Percentiles rank a stretch among this genome's conserved stretches.
Evolutionary conservation across 768 basidiomycete species (phyloP).

Genomic region (Dioszegia aurantiaca): DNA sequence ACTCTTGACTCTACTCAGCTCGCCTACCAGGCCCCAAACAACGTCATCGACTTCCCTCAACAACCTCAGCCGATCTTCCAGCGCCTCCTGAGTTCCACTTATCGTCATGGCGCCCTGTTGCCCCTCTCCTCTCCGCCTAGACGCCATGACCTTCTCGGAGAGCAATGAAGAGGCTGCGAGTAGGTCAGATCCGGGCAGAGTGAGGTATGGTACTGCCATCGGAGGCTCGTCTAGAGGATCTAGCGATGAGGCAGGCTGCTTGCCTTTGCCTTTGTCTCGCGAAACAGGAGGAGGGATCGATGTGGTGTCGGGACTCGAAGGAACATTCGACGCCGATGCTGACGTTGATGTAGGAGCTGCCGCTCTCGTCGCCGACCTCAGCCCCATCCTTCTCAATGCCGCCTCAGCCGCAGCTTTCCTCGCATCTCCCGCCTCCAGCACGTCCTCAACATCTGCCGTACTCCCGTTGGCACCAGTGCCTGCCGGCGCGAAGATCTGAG

Average conservation of each 20-base stretch:
- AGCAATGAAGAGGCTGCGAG: not conserved
- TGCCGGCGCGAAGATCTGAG: slow-evolving; percentile 30
- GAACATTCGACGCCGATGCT: too few relatives aligned
- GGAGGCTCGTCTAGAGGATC: slow-evolving; percentile 16
- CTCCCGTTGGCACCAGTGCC: too few relatives aligned
- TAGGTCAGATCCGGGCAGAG: slow-evolving; percentile 10
- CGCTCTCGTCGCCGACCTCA: not conserved
- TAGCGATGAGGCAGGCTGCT: slow-evolving; percentile 3
- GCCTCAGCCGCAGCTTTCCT: slow-evolving; percentile 66
- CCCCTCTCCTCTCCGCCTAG: not conserved
- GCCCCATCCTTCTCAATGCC: slow-evolving; percentile 60
- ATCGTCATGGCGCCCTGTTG: not conserved
- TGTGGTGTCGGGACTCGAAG: too few relatives aligned
- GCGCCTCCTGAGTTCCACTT: slow-evolving; percentile 66
- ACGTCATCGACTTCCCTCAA: slow-evolving; percentile 73
- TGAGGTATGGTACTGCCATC: slow-evolving; percentile 17
- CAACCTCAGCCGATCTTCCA: slow-evolving; percentile 76
- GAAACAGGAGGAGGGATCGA: too few relatives aligned
- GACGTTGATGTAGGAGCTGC: too few relatives aligned
- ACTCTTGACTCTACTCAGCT: slow-evolving; percentile 72
- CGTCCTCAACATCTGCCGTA: too few relatives aligned
- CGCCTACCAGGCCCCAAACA: slow-evolving; percentile 72
- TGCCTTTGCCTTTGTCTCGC: slow-evolving; percentile 25
- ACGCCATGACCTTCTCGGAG: not conserved
- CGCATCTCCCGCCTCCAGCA: slow-evolving; percentile 40